These are phyloP conservation scores for Glomus cerebriforme DNA, from an alignment of 192 early-diverging fungal genomes.

Conservation along the genomic window DNA sequence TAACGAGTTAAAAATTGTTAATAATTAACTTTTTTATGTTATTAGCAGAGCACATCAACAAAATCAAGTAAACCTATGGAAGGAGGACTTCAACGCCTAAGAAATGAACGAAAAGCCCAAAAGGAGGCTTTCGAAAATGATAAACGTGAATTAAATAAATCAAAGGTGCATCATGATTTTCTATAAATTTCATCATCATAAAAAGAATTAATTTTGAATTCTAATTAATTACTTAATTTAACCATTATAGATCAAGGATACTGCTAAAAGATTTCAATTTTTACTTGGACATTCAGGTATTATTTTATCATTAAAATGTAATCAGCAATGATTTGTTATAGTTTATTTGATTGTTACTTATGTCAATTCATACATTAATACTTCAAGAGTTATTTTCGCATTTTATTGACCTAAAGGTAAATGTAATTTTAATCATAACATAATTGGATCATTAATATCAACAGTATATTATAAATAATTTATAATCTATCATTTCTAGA, in stretches of 20 bases:
- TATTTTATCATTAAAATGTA: not conserved
- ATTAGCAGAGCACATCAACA: not conserved
- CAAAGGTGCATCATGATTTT: not conserved
- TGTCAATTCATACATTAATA: not conserved
- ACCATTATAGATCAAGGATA: conserved; percentile 50
- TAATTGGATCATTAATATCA: not conserved
- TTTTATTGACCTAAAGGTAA: conserved; percentile 59
- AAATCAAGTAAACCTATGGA: not conserved
- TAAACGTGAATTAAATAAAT: not conserved
- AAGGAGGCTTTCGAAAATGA: not conserved
- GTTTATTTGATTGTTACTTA: not conserved
- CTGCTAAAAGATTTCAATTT: conserved; percentile 68
- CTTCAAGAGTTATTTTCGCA: conserved; percentile 59
- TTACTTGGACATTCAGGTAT: conserved; percentile 57
- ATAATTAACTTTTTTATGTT: not conserved
- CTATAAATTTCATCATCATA: not conserved
- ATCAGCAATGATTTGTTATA: not conserved
- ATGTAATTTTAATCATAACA: not conserved
- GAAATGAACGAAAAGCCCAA: conserved; percentile 12
- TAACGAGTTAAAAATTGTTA: not conserved
- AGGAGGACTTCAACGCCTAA: not conserved
- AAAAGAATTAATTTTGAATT: not conserved
- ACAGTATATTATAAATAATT: not conserved
- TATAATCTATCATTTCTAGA: conserved; percentile 4
- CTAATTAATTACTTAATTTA: not conserved